A percentile compares a stretch with the other conserved stretches of the same genome.
Evolutionary conservation across 192 early-diverging fungal species (phyloP).

Genomic region (Pecoramyces ruminantium): DNA sequence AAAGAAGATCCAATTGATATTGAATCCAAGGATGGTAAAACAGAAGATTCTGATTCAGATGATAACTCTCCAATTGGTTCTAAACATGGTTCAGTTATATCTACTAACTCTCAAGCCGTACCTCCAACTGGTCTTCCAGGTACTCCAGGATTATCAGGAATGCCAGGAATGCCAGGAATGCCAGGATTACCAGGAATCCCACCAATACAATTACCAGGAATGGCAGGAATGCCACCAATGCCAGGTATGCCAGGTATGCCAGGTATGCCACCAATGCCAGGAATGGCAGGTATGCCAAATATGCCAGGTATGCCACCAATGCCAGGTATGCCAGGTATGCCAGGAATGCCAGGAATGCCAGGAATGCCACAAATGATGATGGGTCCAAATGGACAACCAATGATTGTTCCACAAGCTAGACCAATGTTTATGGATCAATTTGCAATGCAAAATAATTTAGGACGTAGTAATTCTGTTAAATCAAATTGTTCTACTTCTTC

Average conservation of each 20-base stretch:
- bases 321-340: neutral
- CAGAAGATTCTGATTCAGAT: neutral
- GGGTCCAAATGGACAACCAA: neutral
- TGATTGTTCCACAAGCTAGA: neutral
- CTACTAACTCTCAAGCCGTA: neutral
- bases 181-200: neutral
- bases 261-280: neutral
- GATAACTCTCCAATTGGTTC: neutral
- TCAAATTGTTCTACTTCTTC: neutral
- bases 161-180: neutral
- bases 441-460: neutral
- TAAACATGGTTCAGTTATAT: neutral
- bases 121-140: neutral
- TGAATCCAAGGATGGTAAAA: neutral
- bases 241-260: neutral
- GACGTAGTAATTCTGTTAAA: neutral
- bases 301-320: neutral
- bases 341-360: neutral
- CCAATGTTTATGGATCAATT: neutral
- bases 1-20: neutral
- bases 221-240: neutral
- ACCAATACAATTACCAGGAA: neutral
- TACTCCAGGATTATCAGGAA: neutral
- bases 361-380: neutral
- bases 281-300: neutral